Evolutionary conservation across 257 asterid genomes (phyloP).

Genomic region (Solanum rostratum): DNA sequence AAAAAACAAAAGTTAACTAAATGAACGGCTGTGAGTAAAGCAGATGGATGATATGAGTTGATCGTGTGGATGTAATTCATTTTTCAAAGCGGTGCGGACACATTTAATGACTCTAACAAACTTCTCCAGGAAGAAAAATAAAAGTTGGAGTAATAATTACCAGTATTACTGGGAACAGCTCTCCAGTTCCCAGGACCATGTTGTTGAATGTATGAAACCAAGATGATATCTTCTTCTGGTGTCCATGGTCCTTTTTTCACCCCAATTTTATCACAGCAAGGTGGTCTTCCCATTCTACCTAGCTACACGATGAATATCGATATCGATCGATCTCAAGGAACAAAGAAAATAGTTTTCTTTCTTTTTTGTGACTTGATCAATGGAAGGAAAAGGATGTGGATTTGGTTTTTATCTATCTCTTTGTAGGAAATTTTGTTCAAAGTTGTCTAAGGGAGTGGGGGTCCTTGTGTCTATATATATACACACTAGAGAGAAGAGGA

Average conservation of each 20-base stretch:
- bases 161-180: constrained; percentile 64
- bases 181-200: constrained; percentile 75
- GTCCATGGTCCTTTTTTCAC: constrained; percentile 82
- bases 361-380: background rate
- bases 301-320: background rate
- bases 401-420: background rate
- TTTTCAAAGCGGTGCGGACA: constrained; percentile 17
- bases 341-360: background rate
- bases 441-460: constrained; percentile 20
- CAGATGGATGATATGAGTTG: background rate
- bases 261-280: constrained; percentile 52
- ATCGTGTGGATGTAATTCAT: constrained; percentile 8
- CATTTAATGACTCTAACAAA: constrained; percentile 33
- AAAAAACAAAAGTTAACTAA: background rate
- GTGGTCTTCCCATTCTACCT: constrained; percentile 49
- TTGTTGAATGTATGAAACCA: constrained; percentile 68
- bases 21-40: background rate
- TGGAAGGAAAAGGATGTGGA: background rate
- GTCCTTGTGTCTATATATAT: constrained; percentile 20
- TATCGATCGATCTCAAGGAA: background rate
- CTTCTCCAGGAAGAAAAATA: background rate
- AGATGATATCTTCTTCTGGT: constrained; percentile 62
- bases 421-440: background rate
- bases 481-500: constrained; percentile 24
- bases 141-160: constrained; percentile 4